A percentile compares a stretch with the other conserved stretches of the same genome.
phyloP scores from a whole-genome alignment of 179 eudicot species.

The Corrigiola litoralis region DNA sequence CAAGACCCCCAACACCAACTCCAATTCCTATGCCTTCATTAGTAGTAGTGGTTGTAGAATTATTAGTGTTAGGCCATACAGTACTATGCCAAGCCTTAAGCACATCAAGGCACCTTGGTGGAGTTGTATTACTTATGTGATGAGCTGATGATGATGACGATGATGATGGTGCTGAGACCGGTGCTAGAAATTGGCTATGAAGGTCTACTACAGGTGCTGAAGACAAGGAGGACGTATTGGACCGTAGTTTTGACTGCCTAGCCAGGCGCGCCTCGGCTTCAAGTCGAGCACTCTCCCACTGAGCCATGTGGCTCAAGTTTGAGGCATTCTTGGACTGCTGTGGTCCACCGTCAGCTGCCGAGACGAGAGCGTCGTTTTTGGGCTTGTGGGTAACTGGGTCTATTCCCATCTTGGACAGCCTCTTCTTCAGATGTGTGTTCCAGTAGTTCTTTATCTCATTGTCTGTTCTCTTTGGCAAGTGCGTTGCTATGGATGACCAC shows the following conservation, averaged over 20 bases:
- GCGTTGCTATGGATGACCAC: conserved; percentile 99
- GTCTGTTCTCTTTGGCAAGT: conserved; percentile 85
- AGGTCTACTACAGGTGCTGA: conserved; percentile 8
- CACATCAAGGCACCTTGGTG: conserved; percentile 49
- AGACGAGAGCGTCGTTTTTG: conserved; percentile 53
- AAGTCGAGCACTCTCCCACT: conserved; percentile 99
- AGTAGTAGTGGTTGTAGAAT: background rate
- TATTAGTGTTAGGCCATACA: conserved; percentile 8
- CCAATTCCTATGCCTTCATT: conserved; percentile 3
- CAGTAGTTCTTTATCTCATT: conserved; percentile 93
- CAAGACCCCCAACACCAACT: conserved; percentile 8
- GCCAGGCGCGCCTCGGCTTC: conserved; percentile 93
- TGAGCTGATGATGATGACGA: conserved; percentile 1
- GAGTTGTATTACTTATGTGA: background rate
- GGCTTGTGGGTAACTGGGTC: conserved; percentile 97
- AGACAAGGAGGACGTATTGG: conserved; percentile 1
- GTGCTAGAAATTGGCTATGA: conserved; percentile 3
- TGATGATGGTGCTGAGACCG: background rate
- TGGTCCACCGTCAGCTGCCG: conserved; percentile 33
- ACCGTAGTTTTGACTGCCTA: conserved; percentile 60
- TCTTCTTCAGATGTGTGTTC: conserved; percentile 91
- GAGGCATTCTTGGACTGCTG: conserved; percentile 58
- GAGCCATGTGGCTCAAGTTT: conserved; percentile 94
- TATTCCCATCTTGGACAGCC: conserved; percentile 84
- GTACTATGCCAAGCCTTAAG: conserved; percentile 60